These are phyloP conservation scores for Pseudocercospora musae DNA, from an alignment of 2,329 filamentous ascomycete species.

Conservation along the genomic window DNA sequence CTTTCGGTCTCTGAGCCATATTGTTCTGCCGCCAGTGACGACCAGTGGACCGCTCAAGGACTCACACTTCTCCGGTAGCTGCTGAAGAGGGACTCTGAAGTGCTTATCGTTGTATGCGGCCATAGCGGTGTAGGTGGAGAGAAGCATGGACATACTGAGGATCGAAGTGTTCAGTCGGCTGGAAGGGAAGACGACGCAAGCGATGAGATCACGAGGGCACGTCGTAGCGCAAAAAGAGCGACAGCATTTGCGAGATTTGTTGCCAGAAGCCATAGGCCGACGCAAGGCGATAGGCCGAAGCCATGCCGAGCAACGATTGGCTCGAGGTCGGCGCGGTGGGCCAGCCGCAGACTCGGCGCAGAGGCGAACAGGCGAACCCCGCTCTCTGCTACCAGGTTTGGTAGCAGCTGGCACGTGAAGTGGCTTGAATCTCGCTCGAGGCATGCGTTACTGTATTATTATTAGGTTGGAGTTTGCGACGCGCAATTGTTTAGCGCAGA, in stretches of 20 bases:
- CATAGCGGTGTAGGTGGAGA: background rate
- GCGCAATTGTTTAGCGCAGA: background rate
- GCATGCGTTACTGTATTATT: background rate
- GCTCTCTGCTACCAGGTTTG: background rate
- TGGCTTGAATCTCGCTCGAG: background rate
- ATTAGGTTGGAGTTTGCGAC: background rate
- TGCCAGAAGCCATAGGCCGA: background rate
- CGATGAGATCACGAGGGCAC: background rate
- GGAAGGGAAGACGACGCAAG: background rate
- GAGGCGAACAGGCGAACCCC: background rate
- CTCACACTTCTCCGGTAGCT: background rate
- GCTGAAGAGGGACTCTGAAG: background rate
- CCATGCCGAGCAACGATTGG: background rate
- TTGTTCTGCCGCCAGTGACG: constrained; percentile 10
- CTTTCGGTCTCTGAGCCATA: constrained; percentile 14
- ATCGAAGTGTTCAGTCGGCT: background rate
- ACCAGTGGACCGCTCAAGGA: background rate
- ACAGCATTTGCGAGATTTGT: background rate
- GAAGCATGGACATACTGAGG: background rate
- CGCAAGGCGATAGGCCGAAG: background rate
- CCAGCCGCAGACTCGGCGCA: too few relatives aligned
- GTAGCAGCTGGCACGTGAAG: background rate
- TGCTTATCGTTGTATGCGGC: background rate
- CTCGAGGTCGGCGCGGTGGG: background rate
- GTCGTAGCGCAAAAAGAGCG: background rate